phyloP scores from a whole-genome alignment of 805 yeast genomes.

The Lachancea quebecensis region DNA sequence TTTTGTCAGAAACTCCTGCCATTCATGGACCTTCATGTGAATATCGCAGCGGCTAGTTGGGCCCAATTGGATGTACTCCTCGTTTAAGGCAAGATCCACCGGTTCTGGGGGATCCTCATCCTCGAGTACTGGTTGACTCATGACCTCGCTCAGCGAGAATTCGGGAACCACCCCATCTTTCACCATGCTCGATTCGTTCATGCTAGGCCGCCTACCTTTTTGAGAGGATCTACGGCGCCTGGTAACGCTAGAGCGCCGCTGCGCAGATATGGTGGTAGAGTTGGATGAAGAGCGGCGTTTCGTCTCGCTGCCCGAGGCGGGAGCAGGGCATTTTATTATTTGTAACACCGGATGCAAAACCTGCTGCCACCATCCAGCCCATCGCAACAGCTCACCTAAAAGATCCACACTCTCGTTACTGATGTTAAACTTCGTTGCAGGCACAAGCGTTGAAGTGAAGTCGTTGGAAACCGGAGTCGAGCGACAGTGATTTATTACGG shows the following conservation, averaged over 20 bases:
- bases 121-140: slow-evolving; percentile 21
- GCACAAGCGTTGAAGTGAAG: slow-evolving; percentile 23
- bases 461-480: slow-evolving; percentile 20
- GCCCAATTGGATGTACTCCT: slow-evolving; percentile 24
- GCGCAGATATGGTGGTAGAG: slow-evolving; percentile 3
- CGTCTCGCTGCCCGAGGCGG: background rate
- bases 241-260: slow-evolving; percentile 10
- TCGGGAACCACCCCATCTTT: slow-evolving; percentile 32
- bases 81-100: slow-evolving; percentile 21
- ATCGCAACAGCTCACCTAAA: slow-evolving; percentile 23
- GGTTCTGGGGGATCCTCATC: slow-evolving; percentile 13
- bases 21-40: slow-evolving; percentile 11
- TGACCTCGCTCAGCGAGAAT: slow-evolving; percentile 28
- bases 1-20: slow-evolving; percentile 4
- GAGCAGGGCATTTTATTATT: slow-evolving; percentile 2
- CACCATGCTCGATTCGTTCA: slow-evolving; percentile 27
- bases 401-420: slow-evolving; percentile 28
- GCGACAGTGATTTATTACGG: slow-evolving; percentile 3
- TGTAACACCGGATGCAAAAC: slow-evolving; percentile 4
- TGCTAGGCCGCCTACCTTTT: slow-evolving; percentile 25
- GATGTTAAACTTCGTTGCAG: slow-evolving; percentile 22
- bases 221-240: slow-evolving; percentile 27
- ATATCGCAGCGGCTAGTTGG: slow-evolving; percentile 18
- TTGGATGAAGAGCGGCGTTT: slow-evolving; percentile 4
- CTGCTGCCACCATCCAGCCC: slow-evolving; percentile 26